Base-by-base conservation (phyloP, 768 basidiomycete species). In the Termitomyces sp. region DNA sequence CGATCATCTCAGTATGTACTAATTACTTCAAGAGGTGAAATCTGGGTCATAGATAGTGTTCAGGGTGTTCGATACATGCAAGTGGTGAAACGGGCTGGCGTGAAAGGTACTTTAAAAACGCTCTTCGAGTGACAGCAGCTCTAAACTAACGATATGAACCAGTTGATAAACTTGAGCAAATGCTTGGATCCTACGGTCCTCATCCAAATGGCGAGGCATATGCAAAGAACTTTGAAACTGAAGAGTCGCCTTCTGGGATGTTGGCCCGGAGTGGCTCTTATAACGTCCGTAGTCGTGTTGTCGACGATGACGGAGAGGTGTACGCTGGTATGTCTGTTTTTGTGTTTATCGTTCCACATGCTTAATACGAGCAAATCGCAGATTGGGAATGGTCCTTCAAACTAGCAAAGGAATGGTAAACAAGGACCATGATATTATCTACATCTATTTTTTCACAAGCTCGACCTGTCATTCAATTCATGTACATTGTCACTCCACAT, bases 141-240 rank as follows among this genome's bases (percentile, higher is more conserved):
- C 29, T 49, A 46, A 8, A 56, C 37, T 47, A 16, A 24, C 18
- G 6, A 56, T 20, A 34, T 55, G 27, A 12, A 26, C 41, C 66
- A 94, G 94, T 96, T 65, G 96, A 96, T 72, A 96, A 89, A 71
- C 69, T 92, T 65, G 93, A 95, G 68, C 82, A 89, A 64, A 98
- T 98, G 96, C 81, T 98, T 22, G 96, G 96, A 18, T 94, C 92
- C 3, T 97, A 94, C 69, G 90, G 92, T 2, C 91, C 93, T 18
- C 74, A 79, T 56, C 76, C 85, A n/a, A 63, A 76, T 2, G 84
- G 80, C 34, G 77, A 86, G 26, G 68, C 89, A 5, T 89, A 94
- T 66, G 72, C 65, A 63, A 93, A 92, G 72, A 81, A 87, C 65
- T 92, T 94, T 70, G 87, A 86, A 5, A 72, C 85, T 1, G 88